Evolutionary conservation across 2,329 filamentous ascomycete genomes (phyloP), one percentile per base, ranked within the genome.

Genomic region (Epichloe hybrida): DNA sequence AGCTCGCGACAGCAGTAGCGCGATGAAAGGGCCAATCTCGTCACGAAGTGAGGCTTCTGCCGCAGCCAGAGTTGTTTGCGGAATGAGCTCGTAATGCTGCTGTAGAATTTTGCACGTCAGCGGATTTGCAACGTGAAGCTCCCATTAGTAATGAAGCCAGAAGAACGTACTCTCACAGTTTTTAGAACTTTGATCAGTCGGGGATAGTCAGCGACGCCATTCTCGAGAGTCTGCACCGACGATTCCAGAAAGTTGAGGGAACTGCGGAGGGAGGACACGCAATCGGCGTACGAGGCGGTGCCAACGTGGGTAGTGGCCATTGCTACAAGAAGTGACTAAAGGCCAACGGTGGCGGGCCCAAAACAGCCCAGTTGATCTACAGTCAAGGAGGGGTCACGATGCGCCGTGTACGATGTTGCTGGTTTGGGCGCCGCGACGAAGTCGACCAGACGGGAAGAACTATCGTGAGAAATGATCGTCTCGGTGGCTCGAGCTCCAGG

Each of bases 51-150:
- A 83, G 57, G 86, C 76, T 67, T 96, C 90, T 35, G 90, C 90
- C 55, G 84, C 78, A 54, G 83, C 82, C 43, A 96, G 80, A 48
- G 86, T 86, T 12, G 85, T 80, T 64, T 95, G 88, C 15, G 89
- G 87, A 58, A 95, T 86, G 41, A 95, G 81, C 66, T 96, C 90
- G 69, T 95, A 96, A 70, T 95, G 90, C 84, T 94, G 54, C 35
- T 94, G 54, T 35, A 11, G 2, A 15, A 13, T 5, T 12, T 38
- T 7, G 13, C 12, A n/a, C n/a, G 41, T 54, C 20, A 46, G 51
- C 15, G 13, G 21, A 36, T 45, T 50, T 48, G 35, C 36, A 15
- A 6, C 4, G 34, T 31, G 37, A 7, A 23, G 45, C 15, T 45
- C 37, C 27, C 37, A 50, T 20, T 13, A 9, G 48, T 34, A 13